Evolutionary conservation across 139 green algal species (phyloP).

Genomic region (Chlorella sp.): DNA sequence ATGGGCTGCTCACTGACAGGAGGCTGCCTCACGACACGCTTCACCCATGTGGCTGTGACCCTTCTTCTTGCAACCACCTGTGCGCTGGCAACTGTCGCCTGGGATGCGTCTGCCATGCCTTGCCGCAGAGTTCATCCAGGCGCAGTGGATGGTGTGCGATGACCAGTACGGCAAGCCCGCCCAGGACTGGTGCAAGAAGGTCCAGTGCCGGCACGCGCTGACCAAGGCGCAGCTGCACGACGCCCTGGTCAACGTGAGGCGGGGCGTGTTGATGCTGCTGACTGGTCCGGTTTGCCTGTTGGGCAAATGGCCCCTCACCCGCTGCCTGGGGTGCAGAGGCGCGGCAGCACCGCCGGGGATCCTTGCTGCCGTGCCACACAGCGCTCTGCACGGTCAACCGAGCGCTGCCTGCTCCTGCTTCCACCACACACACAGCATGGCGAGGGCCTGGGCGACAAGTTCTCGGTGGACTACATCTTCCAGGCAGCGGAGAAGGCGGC

Average conservation of each 20-base stretch:
- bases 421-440: conserved; percentile 18
- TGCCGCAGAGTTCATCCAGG: conserved; percentile 17
- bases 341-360: too few relatives aligned
- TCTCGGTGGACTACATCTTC: conserved; percentile 44
- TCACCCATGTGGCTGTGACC: neutral
- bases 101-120: neutral
- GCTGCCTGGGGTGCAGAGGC: too few relatives aligned
- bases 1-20: too few relatives aligned
- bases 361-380: too few relatives aligned
- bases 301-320: too few relatives aligned
- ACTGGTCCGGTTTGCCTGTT: too few relatives aligned
- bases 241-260: conserved; percentile 43
- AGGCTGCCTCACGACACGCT: too few relatives aligned
- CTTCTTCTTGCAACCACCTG: neutral
- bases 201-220: conserved; percentile 19
- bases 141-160: conserved; percentile 14
- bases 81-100: neutral
- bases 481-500: neutral
- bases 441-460: conserved; percentile 31
- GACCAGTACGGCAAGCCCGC: conserved; percentile 31
- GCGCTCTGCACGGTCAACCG: too few relatives aligned
- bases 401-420: too few relatives aligned
- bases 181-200: neutral
- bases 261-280: too few relatives aligned
- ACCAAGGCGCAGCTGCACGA: conserved; percentile 49